Evolutionary conservation across 345 rosid species (phyloP), one percentile per base, ranked within the genome.

Genomic region (Tarenaya hassleriana): DNA sequence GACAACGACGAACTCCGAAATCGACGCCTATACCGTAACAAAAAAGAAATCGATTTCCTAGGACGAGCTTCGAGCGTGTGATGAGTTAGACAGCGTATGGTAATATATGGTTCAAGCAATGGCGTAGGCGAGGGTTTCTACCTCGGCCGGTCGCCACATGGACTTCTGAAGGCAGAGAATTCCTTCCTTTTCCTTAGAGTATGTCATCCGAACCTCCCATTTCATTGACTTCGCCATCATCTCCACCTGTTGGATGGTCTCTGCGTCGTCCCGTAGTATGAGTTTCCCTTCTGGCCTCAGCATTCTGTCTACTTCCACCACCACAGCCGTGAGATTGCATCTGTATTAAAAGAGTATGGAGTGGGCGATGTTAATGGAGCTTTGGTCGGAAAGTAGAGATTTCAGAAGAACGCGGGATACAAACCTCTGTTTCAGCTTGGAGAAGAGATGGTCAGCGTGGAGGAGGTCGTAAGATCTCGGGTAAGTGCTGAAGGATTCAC

Each of bases 401-500:
- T 5, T 24, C 5, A 5, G 29, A 24, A 2, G 29, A 24, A n/a
- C 5, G 29, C 29, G 12, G 18, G 31, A 17, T 19, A 48, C 65
- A 20, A 33, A 83, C 98, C 91, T 92, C 66, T 69, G 77, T 54
- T 81, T 80, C 65, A 83, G 53, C 60, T 73, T 78, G 62, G 97
- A 88, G 83, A 92, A 83, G 31, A 92, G 86, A 76, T 92, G 97
- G 68, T 92, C 97, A 0, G 97, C 95, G 55, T 92, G 98, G 44
- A 92, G 82, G 65, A 92, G 94, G 77, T 92, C 98, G 41, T 88
- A 88, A 16, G 95, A 66, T 73, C 97, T 78, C n/a, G 98, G 98
- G 41, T 92, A 88, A 42, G 98, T 92, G 71, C 75, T 92, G 65
- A 92, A 92, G 47, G 98, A 85, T 71, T 92, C 86, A 5, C 97